Evolutionary conservation across 306 rosid species (phyloP).

Genomic region (Cucumis cinereus): DNA sequence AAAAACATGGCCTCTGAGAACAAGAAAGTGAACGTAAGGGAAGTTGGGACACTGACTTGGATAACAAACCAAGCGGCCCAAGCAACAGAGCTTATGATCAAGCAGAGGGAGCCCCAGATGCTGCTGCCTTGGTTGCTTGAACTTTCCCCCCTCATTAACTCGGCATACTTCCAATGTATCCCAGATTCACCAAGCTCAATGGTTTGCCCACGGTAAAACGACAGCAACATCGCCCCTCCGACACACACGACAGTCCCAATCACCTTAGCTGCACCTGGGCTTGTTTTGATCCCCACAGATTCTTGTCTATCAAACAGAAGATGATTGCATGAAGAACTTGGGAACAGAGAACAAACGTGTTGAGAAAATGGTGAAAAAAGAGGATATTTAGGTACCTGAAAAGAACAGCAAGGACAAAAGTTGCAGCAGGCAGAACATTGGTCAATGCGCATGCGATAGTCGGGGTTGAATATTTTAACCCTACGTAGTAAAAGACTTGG

Average conservation of each 20-base stretch:
- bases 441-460: slow-evolving; percentile 52
- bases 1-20: not conserved
- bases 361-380: not conserved
- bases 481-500: slow-evolving; percentile 47
- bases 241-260: slow-evolving; percentile 59
- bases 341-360: not conserved
- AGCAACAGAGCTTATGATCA: not conserved
- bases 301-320: slow-evolving; percentile 48
- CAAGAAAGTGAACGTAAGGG: not conserved
- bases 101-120: not conserved
- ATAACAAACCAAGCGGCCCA: slow-evolving; percentile 15
- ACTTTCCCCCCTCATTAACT: slow-evolving; percentile 13
- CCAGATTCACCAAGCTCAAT: slow-evolving; percentile 39
- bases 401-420: slow-evolving; percentile 58
- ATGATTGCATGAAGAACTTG: not conserved
- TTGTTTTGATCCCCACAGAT: slow-evolving; percentile 31
- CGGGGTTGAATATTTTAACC: slow-evolving; percentile 48
- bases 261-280: slow-evolving; percentile 36
- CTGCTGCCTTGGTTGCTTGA: not conserved
- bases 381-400: slow-evolving; percentile 29
- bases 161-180: slow-evolving; percentile 58
- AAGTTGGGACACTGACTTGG: slow-evolving; percentile 1
- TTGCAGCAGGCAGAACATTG: slow-evolving; percentile 73
- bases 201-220: slow-evolving; percentile 62
- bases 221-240: slow-evolving; percentile 60